Base-by-base conservation (phyloP, 768 basidiomycete genomes). In the Tulasnella sp. region DNA sequence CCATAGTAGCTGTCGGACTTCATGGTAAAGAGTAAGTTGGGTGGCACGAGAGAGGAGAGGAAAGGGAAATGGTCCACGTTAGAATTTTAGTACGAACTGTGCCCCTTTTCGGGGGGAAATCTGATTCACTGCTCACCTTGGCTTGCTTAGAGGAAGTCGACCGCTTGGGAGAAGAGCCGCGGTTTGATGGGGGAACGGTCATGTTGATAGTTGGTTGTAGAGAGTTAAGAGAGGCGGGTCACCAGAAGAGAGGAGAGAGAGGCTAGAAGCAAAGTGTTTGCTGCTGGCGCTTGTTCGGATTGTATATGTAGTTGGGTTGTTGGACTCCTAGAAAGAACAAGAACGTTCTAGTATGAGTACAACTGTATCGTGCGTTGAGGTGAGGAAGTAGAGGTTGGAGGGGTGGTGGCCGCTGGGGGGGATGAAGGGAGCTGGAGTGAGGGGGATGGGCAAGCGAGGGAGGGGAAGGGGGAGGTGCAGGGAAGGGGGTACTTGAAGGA, bases 1-100 rank as follows among this genome's bases (percentile, higher is more conserved):
- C 96, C 95, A 80, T 94, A 93, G 85, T 84, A 88, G 22, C 85
- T 85, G 81, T 86, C 86, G 31, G 64, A 76, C 78, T 80, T 20
- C 31, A 28, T 37, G 20, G 12, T 12, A 50, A 50, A 16, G 16
- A 50, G 48, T 50, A 20, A 22, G 22, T 11, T 20, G 12, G 22
- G 48, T 73, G 44, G 75, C 46, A 42, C 42, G 9, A 42, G 42
- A 41, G 37, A 76, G 28, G 37, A 72, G 31, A 18, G 16, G 69
- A 34, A 41, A 41, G 69, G 16, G n/a, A 40, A 46, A 28, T 41
- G n/a, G 73, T 41, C 44, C 44, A 46, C 40, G 44, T 74, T 74
- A 46, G 73, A 46, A 74, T 41, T 74, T 74, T n/a, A 74, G 40
- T 28, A 9, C 40, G 73, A 46, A 74, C 73, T 74, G 73, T 12